These are phyloP conservation scores for Cardiosporidium cionae DNA, from an alignment of 169 alveolate genomes.

Conservation along the genomic window DNA sequence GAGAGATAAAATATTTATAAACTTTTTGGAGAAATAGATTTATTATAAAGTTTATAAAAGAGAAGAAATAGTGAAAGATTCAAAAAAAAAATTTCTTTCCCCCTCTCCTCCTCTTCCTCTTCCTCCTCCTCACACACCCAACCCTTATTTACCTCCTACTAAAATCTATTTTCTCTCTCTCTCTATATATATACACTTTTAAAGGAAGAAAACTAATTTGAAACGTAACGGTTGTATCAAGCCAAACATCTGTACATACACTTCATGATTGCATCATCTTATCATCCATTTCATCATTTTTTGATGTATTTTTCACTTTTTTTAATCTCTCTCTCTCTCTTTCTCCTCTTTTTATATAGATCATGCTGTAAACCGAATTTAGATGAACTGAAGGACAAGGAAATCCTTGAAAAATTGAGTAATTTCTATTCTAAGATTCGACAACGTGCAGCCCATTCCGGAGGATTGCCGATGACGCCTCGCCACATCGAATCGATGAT, in stretches of 20 bases:
- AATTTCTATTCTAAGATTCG: too few species aligned
- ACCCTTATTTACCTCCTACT: neutral
- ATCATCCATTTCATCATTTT: too few species aligned
- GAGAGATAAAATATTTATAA: neutral
- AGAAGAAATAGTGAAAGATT: neutral
- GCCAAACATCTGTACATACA: too few species aligned
- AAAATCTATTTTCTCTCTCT: neutral
- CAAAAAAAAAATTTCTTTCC: neutral
- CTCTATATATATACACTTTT: too few species aligned
- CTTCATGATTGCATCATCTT: too few species aligned
- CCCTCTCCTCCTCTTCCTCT: neutral
- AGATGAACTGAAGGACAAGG: too few species aligned
- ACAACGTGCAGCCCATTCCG: too few species aligned
- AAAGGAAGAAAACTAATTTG: too few species aligned
- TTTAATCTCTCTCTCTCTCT: neutral
- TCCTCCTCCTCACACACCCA: neutral
- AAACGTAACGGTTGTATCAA: too few species aligned
- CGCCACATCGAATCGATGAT: constrained; percentile 92
- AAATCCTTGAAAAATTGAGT: too few species aligned
- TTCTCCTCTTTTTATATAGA: neutral
- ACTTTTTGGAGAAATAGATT: neutral
- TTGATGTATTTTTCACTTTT: neutral
- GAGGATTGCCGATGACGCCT: constrained; percentile 29
- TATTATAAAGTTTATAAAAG: too few species aligned
- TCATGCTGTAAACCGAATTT: too few species aligned